phyloP scores from a whole-genome alignment of 2,329 filamentous ascomycete species.

The Ophiostoma ulmi region DNA sequence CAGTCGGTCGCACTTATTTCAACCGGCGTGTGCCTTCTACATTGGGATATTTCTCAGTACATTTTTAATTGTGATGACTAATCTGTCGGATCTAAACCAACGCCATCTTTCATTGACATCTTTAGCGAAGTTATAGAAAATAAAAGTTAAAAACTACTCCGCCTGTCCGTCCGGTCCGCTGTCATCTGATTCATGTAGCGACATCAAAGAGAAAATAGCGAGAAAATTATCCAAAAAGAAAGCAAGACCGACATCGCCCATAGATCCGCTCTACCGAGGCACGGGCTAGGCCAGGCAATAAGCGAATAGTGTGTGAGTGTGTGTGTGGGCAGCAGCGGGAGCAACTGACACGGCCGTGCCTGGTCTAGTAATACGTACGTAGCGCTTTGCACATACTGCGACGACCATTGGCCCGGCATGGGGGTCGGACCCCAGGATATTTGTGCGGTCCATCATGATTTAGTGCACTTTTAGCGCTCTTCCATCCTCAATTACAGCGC shows the following conservation, averaged over 20 bases:
- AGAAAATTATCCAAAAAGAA: neutral
- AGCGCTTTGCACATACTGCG: neutral
- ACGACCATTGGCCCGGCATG: slow-evolving; percentile 7
- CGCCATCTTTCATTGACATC: neutral
- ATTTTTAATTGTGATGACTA: neutral
- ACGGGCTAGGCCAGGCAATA: slow-evolving; percentile 12
- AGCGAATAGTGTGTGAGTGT: neutral
- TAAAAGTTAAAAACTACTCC: neutral
- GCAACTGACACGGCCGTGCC: neutral
- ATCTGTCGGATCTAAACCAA: neutral
- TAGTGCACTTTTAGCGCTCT: neutral
- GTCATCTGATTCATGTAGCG: slow-evolving; percentile 4
- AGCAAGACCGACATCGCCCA: neutral
- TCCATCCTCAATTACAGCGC: neutral
- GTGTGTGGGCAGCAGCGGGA: neutral
- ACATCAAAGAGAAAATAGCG: neutral
- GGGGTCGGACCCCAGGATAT: slow-evolving; percentile 3
- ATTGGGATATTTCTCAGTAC: neutral
- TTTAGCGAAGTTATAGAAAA: neutral
- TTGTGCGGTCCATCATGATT: neutral
- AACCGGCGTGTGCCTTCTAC: neutral
- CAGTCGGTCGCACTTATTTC: neutral
- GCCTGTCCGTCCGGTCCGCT: slow-evolving; percentile 16
- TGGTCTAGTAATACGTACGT: neutral
- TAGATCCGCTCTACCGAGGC: slow-evolving; percentile 27